phyloP scores from a whole-genome alignment of 1,284 basidiomycete genomes.

The Ceratobasidium sp. region DNA sequence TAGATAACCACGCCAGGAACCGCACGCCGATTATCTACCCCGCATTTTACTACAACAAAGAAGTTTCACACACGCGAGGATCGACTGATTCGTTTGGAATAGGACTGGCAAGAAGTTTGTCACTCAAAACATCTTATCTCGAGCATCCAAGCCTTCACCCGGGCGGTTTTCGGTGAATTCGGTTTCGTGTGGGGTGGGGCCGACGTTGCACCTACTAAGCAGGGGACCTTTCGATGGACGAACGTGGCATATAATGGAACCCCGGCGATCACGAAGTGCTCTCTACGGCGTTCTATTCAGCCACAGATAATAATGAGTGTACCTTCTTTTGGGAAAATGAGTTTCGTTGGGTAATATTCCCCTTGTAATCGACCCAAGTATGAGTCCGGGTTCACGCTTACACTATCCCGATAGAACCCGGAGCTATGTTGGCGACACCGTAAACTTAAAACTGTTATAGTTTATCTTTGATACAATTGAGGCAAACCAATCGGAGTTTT shows the following conservation, averaged over 20 bases:
- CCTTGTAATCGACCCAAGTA: too few species aligned
- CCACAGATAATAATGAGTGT: neutral
- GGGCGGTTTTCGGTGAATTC: constrained; percentile 28
- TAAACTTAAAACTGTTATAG: too few species aligned
- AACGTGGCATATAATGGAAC: constrained; percentile 3
- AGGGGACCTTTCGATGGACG: neutral
- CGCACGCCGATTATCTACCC: constrained; percentile 13
- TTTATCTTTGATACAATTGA: too few species aligned
- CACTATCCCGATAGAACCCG: too few species aligned
- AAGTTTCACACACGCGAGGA: constrained; percentile 19
- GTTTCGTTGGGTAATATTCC: too few species aligned
- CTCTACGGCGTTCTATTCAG: neutral
- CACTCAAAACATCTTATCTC: constrained; percentile 27
- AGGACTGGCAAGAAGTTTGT: neutral
- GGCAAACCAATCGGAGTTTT: too few species aligned
- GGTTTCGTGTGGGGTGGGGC: neutral
- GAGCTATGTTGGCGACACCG: too few species aligned
- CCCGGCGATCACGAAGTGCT: neutral
- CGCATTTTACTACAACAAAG: constrained; percentile 11
- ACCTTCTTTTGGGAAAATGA: too few species aligned
- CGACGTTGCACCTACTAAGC: neutral
- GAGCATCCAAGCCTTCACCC: neutral
- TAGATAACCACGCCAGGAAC: constrained; percentile 14
- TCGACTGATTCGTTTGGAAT: neutral
- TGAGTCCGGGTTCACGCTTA: too few species aligned